Evolutionary conservation across 345 rosid species (phyloP).

Genomic region (Mangifera indica): DNA sequence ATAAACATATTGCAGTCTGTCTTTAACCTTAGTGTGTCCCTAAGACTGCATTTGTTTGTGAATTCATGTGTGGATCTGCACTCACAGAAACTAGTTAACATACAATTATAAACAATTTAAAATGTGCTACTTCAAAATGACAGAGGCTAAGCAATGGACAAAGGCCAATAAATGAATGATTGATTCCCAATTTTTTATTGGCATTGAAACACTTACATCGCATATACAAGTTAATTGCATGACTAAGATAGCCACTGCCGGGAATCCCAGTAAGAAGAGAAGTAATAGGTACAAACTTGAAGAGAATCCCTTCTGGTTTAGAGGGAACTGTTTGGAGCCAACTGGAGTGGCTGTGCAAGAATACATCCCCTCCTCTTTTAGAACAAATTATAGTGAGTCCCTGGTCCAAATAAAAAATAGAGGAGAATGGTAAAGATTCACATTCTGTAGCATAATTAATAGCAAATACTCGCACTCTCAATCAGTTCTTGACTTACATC

Average conservation of each 20-base stretch:
- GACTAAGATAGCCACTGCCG: conserved; percentile 76
- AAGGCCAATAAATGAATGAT: background rate
- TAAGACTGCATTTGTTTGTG: background rate
- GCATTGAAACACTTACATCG: conserved; percentile 56
- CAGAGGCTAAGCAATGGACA: background rate
- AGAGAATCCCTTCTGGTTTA: conserved; percentile 63
- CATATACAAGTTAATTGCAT: conserved; percentile 66
- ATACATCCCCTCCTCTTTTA: conserved; percentile 64
- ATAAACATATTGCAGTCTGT: background rate
- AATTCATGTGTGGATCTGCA: background rate
- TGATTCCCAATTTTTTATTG: background rate
- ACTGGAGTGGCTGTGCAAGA: conserved; percentile 51
- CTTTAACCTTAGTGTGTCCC: background rate
- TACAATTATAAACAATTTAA: background rate
- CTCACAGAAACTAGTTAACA: background rate
- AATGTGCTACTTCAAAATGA: background rate
- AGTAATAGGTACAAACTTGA: conserved; percentile 70
- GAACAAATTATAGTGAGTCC: conserved; percentile 59
- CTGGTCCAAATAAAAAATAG: conserved; percentile 33
- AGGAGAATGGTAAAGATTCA: background rate
- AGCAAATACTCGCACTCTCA: background rate
- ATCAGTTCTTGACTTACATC: conserved; percentile 47
- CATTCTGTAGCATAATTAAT: background rate
- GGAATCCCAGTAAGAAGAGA: conserved; percentile 67
- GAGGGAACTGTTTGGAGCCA: conserved; percentile 73